Evolutionary conservation across 1,284 basidiomycete species (phyloP), one percentile per base, ranked within the genome.

Genomic region (Ustilago curta): DNA sequence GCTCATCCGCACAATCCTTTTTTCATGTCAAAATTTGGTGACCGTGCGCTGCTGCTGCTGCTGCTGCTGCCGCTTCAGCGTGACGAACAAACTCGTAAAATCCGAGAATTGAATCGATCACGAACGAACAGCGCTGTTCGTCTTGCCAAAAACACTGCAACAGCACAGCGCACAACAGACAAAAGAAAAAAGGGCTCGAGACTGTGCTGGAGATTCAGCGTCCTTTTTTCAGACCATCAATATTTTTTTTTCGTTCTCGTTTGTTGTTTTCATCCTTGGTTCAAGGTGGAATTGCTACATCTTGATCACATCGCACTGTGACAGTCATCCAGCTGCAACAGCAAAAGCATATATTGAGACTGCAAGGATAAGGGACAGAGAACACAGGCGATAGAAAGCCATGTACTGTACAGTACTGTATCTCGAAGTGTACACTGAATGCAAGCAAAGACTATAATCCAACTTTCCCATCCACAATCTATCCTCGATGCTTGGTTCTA

Each of bases 81-180:
- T 45, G 44, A 27, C 44, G 44, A 12, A 25, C n/a, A 27, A 45
- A 25, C 23, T 45, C 43, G 45, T 29, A 47, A 47, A 47, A 47
- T 47, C 45, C 45, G 45, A 29, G 29, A 29, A 47, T 47, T 27
- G 50, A 35, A 47, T 47, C 45, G 50, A 35, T 51, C 23, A 25
- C 49, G 23, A 45, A 48, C 35, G 35, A 37, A 37, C n/a, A 37
- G 31, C 9, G 35, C 35, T n/a, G n/a, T n/a, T n/a, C n/a, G n/a
- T n/a, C n/a, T 7, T 27, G 27, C 12, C 16, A 4, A 21, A 25
- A 27, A 27, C 25, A 16, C 2, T 14, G 8, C 6, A 25, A 31
- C 45, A 47, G 45, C 45, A 19, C 31, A 49, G 31, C 45, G 45
- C 45, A 21, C 43, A 45, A 25, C 23, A 6, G 12, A 27, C 12